These are phyloP conservation scores for Physocladia obscura DNA, from an alignment of 192 early-diverging fungal genomes.

Conservation along the genomic window DNA sequence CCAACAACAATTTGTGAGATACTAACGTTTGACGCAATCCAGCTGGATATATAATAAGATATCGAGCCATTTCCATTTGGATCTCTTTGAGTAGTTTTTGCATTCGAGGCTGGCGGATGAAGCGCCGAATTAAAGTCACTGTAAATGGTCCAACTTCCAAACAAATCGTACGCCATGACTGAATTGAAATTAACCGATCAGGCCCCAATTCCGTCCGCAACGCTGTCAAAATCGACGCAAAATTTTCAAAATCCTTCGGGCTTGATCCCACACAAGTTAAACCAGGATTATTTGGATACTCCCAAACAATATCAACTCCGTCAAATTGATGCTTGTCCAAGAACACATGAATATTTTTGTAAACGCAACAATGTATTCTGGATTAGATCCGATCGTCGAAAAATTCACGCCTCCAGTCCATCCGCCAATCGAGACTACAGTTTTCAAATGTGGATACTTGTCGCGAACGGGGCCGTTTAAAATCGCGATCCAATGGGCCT, in stretches of 20 bases:
- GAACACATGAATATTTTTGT: constrained; percentile 1
- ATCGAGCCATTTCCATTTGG: not conserved
- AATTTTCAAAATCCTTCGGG: constrained; percentile 5
- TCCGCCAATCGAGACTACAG: constrained; percentile 25
- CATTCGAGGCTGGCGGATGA: not conserved
- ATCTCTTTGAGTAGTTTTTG: not conserved
- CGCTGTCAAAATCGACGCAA: not conserved
- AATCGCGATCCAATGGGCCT: constrained; percentile 3
- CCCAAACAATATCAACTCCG: constrained; percentile 35
- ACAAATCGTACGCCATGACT: constrained; percentile 16
- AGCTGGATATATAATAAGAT: not conserved
- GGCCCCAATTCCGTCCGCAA: constrained; percentile 16
- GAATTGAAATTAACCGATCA: constrained; percentile 6
- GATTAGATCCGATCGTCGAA: constrained; percentile 9
- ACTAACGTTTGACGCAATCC: not conserved
- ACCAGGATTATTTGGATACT: constrained; percentile 19
- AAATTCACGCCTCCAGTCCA: constrained; percentile 23
- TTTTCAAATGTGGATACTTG: constrained; percentile 8
- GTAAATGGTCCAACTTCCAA: constrained; percentile 1
- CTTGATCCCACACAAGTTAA: not conserved
- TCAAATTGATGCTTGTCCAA: constrained; percentile 26
- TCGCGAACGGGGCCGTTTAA: not conserved
- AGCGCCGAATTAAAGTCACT: constrained; percentile 9
- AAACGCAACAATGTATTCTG: not conserved
- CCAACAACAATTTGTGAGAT: constrained; percentile 16